phyloP scores from a whole-genome alignment of 1,284 basidiomycete genomes.

The Moesziomyces sp. region DNA sequence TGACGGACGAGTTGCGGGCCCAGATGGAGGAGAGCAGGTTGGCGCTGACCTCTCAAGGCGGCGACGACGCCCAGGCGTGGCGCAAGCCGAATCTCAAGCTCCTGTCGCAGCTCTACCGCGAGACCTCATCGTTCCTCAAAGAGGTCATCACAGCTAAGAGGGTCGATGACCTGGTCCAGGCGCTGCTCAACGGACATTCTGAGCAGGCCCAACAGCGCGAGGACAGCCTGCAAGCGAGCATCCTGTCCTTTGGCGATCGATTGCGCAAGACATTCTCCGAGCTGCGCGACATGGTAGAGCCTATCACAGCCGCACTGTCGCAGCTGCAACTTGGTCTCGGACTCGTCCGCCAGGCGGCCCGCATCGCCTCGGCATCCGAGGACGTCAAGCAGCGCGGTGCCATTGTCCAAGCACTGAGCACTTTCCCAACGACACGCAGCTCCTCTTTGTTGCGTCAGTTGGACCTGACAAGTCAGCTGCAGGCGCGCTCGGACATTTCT shows the following conservation, averaged over 20 bases:
- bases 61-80: slow-evolving; percentile 23
- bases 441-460: slow-evolving; percentile 45
- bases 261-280: slow-evolving; percentile 69
- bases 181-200: slow-evolving; percentile 19
- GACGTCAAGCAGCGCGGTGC: slow-evolving; percentile 29
- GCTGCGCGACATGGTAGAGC: slow-evolving; percentile 77
- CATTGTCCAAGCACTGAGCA: slow-evolving; percentile 55
- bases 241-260: slow-evolving; percentile 70
- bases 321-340: slow-evolving; percentile 82
- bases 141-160: slow-evolving; percentile 51
- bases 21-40: slow-evolving; percentile 18
- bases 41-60: slow-evolving; percentile 21
- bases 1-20: slow-evolving; percentile 56
- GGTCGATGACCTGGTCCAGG: slow-evolving; percentile 61
- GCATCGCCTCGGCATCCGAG: slow-evolving; percentile 28
- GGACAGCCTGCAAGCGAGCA: slow-evolving; percentile 65
- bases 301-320: slow-evolving; percentile 75
- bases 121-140: slow-evolving; percentile 71
- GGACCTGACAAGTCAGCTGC: slow-evolving; percentile 55
- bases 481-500: slow-evolving; percentile 53
- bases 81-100: slow-evolving; percentile 72
- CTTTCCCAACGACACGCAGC: slow-evolving; percentile 60
- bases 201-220: slow-evolving; percentile 56
- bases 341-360: slow-evolving; percentile 68
- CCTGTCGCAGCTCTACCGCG: slow-evolving; percentile 83